Base-by-base conservation (phyloP, 2,329 filamentous ascomycete genomes). In the Lithohypha guttulata region DNA sequence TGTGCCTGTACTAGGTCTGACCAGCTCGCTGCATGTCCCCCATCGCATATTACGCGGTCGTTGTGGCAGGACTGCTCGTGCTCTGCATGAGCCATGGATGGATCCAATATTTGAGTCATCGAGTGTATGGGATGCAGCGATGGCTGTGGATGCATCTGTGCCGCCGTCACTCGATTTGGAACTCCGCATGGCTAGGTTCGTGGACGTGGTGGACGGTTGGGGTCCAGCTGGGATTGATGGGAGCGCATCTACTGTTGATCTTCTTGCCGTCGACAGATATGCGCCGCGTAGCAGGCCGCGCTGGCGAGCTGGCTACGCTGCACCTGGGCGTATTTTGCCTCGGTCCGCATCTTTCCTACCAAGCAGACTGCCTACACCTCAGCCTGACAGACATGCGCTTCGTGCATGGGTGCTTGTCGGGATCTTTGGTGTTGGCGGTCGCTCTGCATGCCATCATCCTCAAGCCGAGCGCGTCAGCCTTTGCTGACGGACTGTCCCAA, bases 321-420 rank as follows among this genome's bases (percentile, higher is more conserved):
- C 9, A 34, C n/a, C 9, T 34, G 31, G 18, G 15, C 7, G 4
- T 34, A 20, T 22, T 34, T 21, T 34, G 15, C 31, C 31, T 34
- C 10, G 31, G 31, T 11, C 31, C 31, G 9, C 31, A 34, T 34
- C 19, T 34, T 4, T 34, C 31, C 4, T 34, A 34, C n/a, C 31
- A 34, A 13, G 31, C 31, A 34, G 31, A 34, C 18, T 20, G 15
- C 3, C 31, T 34, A 4, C 3, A 34, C 31, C 15, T 22, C 10
- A 11, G 8, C 6, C 31, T 34, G 10, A 11, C 31, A 6, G 6
- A 8, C 8, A 22, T 34, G 3, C 9, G 20, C 7, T 20, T 10
- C 8, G n/a, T 34, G 4, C 31, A 34, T 22, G 8, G 31, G 4
- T 7, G 31, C 3, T 4, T 13, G 17, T 8, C 31, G 7, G 17